Evolutionary conservation across 139 green algal species (phyloP).

Genomic region (Chlorella ohadii): DNA sequence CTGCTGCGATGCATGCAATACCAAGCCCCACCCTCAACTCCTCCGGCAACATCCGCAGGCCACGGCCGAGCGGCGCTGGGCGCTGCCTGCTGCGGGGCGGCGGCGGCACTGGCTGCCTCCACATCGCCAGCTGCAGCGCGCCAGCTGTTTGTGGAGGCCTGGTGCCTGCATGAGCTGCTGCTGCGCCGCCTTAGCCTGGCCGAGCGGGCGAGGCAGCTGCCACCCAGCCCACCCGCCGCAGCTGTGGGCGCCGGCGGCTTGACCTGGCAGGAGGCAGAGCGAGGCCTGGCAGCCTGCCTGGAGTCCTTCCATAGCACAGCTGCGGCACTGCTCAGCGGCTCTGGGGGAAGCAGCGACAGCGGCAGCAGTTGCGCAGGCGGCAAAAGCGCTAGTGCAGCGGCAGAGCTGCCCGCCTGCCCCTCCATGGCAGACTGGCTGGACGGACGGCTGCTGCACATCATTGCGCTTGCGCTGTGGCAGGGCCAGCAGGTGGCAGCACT

Average conservation of each 20-base stretch:
- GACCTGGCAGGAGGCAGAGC: neutral
- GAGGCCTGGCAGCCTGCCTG: neutral
- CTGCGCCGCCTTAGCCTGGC: neutral
- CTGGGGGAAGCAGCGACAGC: neutral
- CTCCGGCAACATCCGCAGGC: neutral
- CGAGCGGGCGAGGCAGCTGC: neutral
- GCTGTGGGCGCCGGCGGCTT: neutral
- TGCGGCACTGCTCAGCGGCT: neutral
- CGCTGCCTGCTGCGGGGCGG: neutral
- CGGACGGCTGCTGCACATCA: neutral
- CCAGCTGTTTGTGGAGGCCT: neutral
- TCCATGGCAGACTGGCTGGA: constrained; percentile 7
- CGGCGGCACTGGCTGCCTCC: neutral
- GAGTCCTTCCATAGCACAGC: neutral
- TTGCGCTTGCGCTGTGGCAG: constrained; percentile 1
- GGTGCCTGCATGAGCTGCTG: constrained; percentile 26
- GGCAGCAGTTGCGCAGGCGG: neutral
- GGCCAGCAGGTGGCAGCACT: neutral
- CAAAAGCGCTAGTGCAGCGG: neutral
- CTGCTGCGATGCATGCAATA: no score
- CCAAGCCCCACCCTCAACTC: no score
- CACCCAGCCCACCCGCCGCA: neutral
- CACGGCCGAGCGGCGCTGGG: neutral
- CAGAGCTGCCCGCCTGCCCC: neutral
- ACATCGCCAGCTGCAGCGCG: neutral